Evolutionary conservation across 208 protist species (phyloP), one percentile per base, ranked within the genome.

Genomic region (Kentomonas sorsogonicus): DNA sequence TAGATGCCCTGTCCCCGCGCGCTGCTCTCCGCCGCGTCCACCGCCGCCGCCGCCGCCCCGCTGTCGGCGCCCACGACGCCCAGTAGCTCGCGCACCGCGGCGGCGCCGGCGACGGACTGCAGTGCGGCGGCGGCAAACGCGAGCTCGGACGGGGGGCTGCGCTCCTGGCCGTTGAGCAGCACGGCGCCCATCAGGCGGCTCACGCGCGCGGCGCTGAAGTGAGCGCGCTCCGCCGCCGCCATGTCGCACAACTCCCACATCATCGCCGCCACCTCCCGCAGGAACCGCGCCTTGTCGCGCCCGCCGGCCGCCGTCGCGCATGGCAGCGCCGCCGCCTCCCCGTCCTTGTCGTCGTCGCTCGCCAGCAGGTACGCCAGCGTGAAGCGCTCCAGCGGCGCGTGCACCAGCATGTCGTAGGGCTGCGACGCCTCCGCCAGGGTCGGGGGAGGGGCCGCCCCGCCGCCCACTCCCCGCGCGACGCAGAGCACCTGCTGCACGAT

Each of bases 161-260:
- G 83, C 47, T 89, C 86, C 55, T 93, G 83, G 23, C 79, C 79
- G 64, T 89, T 93, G 15, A 93, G 72, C 26, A 93, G 69, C 22
- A 90, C 70, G 9, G 83, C 83, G 3, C 86, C 79, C 41, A 90
- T 65, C 26, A 90, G 47, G 52, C 71, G 63, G 4, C 80, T 83
- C 74, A 77, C 84, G 47, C 52, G 58, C 20, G 7, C 5, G 22
- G 40, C 45, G 0, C 47, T 59, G 7, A 85, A 64, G 39, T 80
- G 76, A 36, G 3, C 15, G 6, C 45, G 26, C 58, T 86, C 82
- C 31, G 51, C 71, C 1, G 63, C 31, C 26, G 34, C 56, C 44
- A 89, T 69, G 30, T 47, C 53, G 6, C 89, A 66, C 6, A 90
- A 39, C 6, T 29, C 22, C 6, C 47, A 23, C 3, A 90, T 34